Evolutionary conservation across 306 rosid genomes (phyloP).

Genomic region (Biancaea sappan): DNA sequence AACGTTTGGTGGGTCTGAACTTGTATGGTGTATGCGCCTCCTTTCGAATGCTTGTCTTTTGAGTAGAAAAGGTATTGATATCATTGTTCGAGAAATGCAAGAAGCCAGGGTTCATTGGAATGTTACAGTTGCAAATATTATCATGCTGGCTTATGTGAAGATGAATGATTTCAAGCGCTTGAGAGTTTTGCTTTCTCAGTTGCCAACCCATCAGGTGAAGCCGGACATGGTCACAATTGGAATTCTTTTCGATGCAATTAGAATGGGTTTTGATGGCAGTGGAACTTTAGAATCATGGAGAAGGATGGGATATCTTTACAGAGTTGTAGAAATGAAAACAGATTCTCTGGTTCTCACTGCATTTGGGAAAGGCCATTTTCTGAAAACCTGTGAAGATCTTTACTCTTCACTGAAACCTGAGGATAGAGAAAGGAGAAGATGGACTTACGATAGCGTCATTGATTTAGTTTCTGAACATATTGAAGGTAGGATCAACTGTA

Average conservation of each 20-base stretch:
- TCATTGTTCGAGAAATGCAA: slow-evolving; percentile 54
- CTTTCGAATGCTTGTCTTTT: slow-evolving; percentile 71
- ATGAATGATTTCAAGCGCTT: slow-evolving; percentile 66
- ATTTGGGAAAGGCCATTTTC: slow-evolving; percentile 78
- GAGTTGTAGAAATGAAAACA: slow-evolving; percentile 60
- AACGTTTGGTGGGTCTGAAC: slow-evolving; percentile 45
- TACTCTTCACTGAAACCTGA: slow-evolving; percentile 55
- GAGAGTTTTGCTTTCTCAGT: slow-evolving; percentile 50
- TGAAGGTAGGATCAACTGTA: slow-evolving; percentile 18
- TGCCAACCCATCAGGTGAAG: slow-evolving; percentile 41
- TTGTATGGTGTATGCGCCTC: slow-evolving; percentile 67
- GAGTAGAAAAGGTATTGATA: slow-evolving; percentile 70
- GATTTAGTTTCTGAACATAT: slow-evolving; percentile 45
- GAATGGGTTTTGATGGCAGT: slow-evolving; percentile 58
- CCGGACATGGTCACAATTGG: slow-evolving; percentile 69
- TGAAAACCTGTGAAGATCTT: slow-evolving; percentile 52
- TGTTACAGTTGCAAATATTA: slow-evolving; percentile 53
- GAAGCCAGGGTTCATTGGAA: slow-evolving; percentile 50
- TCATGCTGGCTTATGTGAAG: slow-evolving; percentile 66
- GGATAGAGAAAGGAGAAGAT: slow-evolving; percentile 49
- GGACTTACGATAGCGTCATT: slow-evolving; percentile 60
- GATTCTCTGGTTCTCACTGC: slow-evolving; percentile 70
- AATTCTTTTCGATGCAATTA: slow-evolving; percentile 61
- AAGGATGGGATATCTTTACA: slow-evolving; percentile 50
- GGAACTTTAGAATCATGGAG: slow-evolving; percentile 55